phyloP scores from a whole-genome alignment of 257 asterid species.

The Solanum chiquidenum region DNA sequence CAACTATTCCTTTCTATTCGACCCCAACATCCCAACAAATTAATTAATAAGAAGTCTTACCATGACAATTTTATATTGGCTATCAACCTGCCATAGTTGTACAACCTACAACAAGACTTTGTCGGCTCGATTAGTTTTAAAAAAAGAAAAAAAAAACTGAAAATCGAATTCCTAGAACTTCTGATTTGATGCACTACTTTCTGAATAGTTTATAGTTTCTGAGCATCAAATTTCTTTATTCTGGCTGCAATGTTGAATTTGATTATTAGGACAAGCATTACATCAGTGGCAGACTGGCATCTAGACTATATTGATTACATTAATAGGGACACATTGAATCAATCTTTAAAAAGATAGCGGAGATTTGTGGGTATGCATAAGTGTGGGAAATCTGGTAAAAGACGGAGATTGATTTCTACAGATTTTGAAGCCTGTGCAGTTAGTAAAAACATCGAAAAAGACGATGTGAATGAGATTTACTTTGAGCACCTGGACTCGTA shows the following conservation, averaged over 20 bases:
- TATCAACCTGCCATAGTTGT: too few relatives aligned
- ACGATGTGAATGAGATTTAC: too few relatives aligned
- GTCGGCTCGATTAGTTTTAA: fast-evolving
- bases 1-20: too few relatives aligned
- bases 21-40: neutral
- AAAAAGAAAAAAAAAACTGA: neutral
- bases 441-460: too few relatives aligned
- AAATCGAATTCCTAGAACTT: neutral
- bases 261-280: neutral
- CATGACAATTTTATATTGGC: too few relatives aligned
- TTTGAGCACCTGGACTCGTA: too few relatives aligned
- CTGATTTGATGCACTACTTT: neutral
- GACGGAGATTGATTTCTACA: too few relatives aligned
- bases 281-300: too few relatives aligned
- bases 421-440: too few relatives aligned
- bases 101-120: neutral
- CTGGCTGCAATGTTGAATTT: neutral
- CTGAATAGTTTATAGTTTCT: neutral
- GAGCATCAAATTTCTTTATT: neutral
- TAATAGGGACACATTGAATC: neutral
- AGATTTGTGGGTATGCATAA: too few relatives aligned
- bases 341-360: neutral
- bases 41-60: neutral
- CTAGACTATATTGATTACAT: too few relatives aligned
- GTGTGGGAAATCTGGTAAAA: too few relatives aligned